phyloP scores from a whole-genome alignment of 345 rosid species.

The Syzygium aromaticum region DNA sequence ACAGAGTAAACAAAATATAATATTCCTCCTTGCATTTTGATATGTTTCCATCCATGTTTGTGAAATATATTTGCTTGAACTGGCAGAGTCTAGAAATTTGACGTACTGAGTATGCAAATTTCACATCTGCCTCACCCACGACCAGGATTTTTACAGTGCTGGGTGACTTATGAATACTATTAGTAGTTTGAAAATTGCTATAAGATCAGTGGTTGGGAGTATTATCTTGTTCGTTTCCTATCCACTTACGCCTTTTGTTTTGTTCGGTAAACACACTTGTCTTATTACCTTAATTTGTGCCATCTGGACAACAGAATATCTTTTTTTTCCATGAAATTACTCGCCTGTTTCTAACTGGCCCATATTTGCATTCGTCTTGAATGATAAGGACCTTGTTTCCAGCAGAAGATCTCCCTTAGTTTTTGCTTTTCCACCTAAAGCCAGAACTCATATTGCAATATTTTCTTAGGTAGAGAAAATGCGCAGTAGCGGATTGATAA shows the following conservation, averaged over 20 bases:
- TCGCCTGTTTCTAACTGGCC: background rate
- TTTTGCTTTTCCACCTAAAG: background rate
- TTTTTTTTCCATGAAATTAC: background rate
- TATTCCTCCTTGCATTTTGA: background rate
- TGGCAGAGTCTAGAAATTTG: background rate
- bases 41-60: background rate
- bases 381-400: background rate
- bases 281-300: background rate
- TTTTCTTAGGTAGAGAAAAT: slow-evolving; percentile 62
- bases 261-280: background rate
- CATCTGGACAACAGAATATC: background rate
- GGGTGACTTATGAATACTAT: background rate
- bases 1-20: background rate
- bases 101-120: background rate
- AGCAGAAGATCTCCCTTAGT: background rate
- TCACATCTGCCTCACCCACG: background rate
- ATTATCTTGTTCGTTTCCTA: background rate
- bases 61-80: background rate
- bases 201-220: background rate
- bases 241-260: background rate
- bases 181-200: background rate
- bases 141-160: background rate
- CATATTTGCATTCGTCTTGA: background rate
- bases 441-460: background rate
- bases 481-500: slow-evolving; percentile 64